A percentile compares a stretch with the other conserved stretches of the same genome.
Evolutionary conservation across 441 rosid species (phyloP).

Genomic region (Brassica hybrid): DNA sequence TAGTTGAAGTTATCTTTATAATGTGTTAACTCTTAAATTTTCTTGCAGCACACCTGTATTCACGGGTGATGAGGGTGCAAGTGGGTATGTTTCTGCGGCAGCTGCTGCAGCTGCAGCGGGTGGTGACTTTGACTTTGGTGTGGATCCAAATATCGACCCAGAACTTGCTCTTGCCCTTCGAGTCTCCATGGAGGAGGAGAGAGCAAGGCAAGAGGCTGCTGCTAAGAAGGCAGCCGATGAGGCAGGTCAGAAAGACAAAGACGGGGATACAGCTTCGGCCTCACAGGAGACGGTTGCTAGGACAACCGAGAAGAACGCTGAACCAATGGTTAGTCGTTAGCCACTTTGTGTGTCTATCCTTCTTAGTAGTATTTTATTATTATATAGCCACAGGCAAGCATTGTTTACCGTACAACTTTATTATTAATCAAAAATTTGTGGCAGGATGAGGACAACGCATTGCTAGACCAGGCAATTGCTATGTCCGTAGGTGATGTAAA

Average conservation of each 20-base stretch:
- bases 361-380: neutral
- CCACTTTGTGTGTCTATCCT: neutral
- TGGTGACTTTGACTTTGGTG: conserved; percentile 77
- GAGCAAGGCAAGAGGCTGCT: conserved; percentile 94
- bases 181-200: conserved; percentile 93
- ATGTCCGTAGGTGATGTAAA: conserved; percentile 58
- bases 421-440: neutral
- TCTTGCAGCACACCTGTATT: conserved; percentile 75
- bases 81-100: conserved; percentile 74
- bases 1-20: neutral
- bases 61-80: conserved; percentile 80
- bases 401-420: no score
- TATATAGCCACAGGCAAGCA: conserved; percentile 1
- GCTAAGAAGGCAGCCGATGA: conserved; percentile 83
- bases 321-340: conserved; percentile 56
- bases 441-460: conserved; percentile 61
- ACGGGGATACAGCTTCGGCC: conserved; percentile 54
- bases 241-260: conserved; percentile 56
- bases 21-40: conserved; percentile 2
- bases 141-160: conserved; percentile 91
- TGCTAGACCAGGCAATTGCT: conserved; percentile 56
- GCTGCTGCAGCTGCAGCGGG: conserved; percentile 70
- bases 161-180: conserved; percentile 90
- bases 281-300: conserved; percentile 52
- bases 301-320: conserved; percentile 50